Percentiles rank a stretch among this genome's conserved stretches.
Conservation (phyloP, 441 rosid genomes). For the Pelargonium myrrhifolium region DNA sequence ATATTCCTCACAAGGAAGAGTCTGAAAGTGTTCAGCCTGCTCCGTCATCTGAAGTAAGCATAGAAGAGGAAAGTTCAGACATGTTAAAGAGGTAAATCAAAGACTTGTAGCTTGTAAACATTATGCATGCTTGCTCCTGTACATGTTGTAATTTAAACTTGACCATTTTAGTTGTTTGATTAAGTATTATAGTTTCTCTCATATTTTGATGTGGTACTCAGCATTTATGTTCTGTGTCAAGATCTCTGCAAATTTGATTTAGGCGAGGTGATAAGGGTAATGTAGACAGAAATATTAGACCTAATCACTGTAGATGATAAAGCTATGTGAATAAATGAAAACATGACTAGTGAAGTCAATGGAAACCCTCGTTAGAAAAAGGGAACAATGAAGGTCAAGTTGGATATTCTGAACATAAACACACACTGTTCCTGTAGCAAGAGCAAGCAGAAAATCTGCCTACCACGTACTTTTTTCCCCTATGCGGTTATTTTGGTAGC, state of each 20-base stretch:
- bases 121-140: neutral
- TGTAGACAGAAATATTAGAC: neutral
- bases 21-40: slow-evolving; percentile 27
- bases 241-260: neutral
- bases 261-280: neutral
- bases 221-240: neutral
- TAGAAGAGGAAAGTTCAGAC: slow-evolving; percentile 28
- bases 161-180: slow-evolving; percentile 1
- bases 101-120: slow-evolving; percentile 17
- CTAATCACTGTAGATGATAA: neutral
- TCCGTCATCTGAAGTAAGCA: slow-evolving; percentile 23
- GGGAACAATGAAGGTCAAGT: neutral
- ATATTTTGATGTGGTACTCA: neutral
- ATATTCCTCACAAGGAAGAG: slow-evolving; percentile 27
- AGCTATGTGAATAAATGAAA: neutral
- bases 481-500: neutral
- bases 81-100: slow-evolving; percentile 32
- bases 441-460: too few species aligned
- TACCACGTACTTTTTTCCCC: too few species aligned
- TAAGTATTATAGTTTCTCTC: neutral
- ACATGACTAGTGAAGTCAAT: neutral
- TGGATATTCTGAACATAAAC: neutral
- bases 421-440: too few species aligned
- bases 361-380: neutral
- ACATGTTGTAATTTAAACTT: neutral